Conservation (phyloP, 768 basidiomycete species). For the Lactarius quietus region DNA sequence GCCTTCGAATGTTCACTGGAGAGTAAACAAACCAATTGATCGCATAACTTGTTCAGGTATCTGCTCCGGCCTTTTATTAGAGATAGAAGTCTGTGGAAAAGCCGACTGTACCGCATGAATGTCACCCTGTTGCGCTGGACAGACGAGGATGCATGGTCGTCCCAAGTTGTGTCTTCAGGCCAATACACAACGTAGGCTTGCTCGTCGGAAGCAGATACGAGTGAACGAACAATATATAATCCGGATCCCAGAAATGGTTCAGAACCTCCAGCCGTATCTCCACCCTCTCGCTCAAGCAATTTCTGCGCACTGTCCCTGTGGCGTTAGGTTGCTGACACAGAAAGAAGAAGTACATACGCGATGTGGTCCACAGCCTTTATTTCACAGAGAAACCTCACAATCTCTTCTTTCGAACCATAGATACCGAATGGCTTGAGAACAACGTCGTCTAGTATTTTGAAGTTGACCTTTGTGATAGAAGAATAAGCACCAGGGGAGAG, state of each 20-base stretch:
- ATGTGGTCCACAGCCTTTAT: slow-evolving; percentile 38
- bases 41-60: slow-evolving; percentile 33
- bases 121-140: slow-evolving; percentile 53
- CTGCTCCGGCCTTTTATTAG: neutral
- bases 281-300: slow-evolving; percentile 21
- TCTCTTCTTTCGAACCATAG: slow-evolving; percentile 53
- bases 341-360: slow-evolving; percentile 35
- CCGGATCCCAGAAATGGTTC: slow-evolving; percentile 44
- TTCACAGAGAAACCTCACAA: slow-evolving; percentile 44
- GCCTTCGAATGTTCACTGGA: slow-evolving; percentile 45
- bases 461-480: slow-evolving; percentile 55
- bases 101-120: slow-evolving; percentile 51
- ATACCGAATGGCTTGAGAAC: slow-evolving; percentile 50
- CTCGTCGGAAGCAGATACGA: slow-evolving; percentile 24
- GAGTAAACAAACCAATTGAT: slow-evolving; percentile 51
- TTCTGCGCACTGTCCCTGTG: slow-evolving; percentile 20
- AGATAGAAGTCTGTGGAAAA: neutral
- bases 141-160: slow-evolving; percentile 44
- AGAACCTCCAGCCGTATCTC: slow-evolving; percentile 19
- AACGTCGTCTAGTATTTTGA: slow-evolving; percentile 46
- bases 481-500: slow-evolving; percentile 49
- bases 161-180: slow-evolving; percentile 60
- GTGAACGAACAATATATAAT: slow-evolving; percentile 40
- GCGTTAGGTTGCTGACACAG: neutral
- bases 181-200: slow-evolving; percentile 53